Evolutionary conservation across 805 yeast species (phyloP).

Genomic region (Candida caryicola): DNA sequence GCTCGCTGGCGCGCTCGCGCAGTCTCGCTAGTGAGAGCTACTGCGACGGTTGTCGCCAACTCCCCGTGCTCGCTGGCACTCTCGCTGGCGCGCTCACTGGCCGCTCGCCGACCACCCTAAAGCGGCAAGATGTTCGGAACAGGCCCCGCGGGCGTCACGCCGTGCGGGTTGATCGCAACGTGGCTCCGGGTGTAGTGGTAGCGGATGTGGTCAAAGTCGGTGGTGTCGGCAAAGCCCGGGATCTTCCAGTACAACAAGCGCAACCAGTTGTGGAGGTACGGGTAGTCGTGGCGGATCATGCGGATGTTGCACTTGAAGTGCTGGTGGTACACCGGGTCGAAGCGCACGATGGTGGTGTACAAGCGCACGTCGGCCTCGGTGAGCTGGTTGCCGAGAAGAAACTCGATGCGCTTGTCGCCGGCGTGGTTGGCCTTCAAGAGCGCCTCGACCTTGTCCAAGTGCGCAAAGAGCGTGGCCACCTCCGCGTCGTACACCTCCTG

Average conservation of each 20-base stretch:
- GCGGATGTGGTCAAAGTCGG: conserved; percentile 88
- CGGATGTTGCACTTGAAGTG: conserved; percentile 91
- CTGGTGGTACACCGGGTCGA: conserved; percentile 91
- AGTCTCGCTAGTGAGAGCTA: no score
- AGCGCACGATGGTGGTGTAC: conserved; percentile 82
- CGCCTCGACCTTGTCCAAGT: conserved; percentile 68
- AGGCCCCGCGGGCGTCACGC: conserved; percentile 89
- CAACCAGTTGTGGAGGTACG: conserved; percentile 76
- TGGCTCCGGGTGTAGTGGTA: conserved; percentile 89
- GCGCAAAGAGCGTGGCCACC: conserved; percentile 58
- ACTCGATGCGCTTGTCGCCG: conserved; percentile 24
- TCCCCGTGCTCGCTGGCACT: no score
- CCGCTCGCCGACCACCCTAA: not conserved
- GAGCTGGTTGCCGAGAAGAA: conserved; percentile 58
- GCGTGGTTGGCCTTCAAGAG: conserved; percentile 48
- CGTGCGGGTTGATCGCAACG: conserved; percentile 70
- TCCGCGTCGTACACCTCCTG: conserved; percentile 79
- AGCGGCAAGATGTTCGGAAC: conserved; percentile 60
- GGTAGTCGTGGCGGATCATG: conserved; percentile 77
- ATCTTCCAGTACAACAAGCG: conserved; percentile 77
- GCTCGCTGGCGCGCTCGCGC: no score
- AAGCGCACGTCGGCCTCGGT: conserved; percentile 92
- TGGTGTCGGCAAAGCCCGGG: conserved; percentile 72
- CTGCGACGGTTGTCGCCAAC: no score
- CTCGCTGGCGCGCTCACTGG: no score